phyloP scores from a whole-genome alignment of 495 filamentous ascomycete genomes.

The Podospora sp. region DNA sequence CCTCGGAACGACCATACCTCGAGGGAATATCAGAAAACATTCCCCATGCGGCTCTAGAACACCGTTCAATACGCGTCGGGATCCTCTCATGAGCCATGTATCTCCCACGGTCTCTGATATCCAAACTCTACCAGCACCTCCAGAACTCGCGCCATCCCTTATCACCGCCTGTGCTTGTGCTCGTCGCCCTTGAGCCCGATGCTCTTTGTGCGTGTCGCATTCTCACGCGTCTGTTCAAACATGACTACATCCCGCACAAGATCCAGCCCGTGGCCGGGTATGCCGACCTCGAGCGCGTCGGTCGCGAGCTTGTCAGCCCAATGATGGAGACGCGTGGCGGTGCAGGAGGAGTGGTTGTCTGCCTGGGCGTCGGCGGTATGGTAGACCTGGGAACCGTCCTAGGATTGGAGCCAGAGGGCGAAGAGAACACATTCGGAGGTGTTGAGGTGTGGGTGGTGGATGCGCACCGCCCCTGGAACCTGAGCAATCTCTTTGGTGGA shows the following conservation, averaged over 20 bases:
- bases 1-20: background rate
- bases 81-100: constrained; percentile 64
- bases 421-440: constrained; percentile 62
- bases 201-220: constrained; percentile 95
- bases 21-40: background rate
- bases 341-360: constrained; percentile 83
- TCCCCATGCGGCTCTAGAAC: constrained; percentile 8
- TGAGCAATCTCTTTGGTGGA: constrained; percentile 88
- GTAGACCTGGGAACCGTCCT: constrained; percentile 79
- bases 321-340: constrained; percentile 83
- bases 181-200: constrained; percentile 92
- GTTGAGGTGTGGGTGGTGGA: constrained; percentile 96
- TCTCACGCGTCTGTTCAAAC: constrained; percentile 83
- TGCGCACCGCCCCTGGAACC: constrained; percentile 89
- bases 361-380: constrained; percentile 87
- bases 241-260: constrained; percentile 98
- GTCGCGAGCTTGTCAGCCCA: constrained; percentile 72
- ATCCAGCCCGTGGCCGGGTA: constrained; percentile 94
- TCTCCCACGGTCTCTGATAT: constrained; percentile 86
- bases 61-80: constrained; percentile 20
- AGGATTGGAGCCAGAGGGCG: constrained; percentile 62
- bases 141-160: constrained; percentile 77
- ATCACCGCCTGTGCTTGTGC: constrained; percentile 86
- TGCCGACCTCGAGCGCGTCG: constrained; percentile 79
- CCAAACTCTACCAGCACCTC: constrained; percentile 87